Evolutionary conservation across 306 rosid genomes (phyloP).

Genomic region (Medicago ruthenica): DNA sequence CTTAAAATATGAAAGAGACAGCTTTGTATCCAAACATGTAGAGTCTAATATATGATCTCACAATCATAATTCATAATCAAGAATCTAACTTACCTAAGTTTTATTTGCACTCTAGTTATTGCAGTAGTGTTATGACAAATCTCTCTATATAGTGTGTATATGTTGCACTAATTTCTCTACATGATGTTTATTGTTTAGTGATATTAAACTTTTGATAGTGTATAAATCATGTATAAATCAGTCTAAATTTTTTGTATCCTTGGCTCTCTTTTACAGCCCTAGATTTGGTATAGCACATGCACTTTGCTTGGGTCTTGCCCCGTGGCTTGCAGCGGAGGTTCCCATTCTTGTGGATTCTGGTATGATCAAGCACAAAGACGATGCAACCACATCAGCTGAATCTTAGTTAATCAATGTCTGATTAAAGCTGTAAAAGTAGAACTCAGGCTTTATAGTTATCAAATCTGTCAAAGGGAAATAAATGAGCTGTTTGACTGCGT

Average conservation of each 20-base stretch:
- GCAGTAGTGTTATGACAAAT: too few species aligned
- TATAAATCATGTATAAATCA: too few species aligned
- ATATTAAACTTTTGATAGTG: too few species aligned
- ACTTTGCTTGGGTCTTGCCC: slow-evolving; percentile 98
- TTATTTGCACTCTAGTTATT: too few species aligned
- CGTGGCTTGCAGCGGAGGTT: slow-evolving; percentile 98
- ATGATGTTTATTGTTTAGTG: too few species aligned
- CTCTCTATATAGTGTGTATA: too few species aligned
- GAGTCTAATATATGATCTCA: too few species aligned
- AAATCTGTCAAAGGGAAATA: slow-evolving; percentile 46
- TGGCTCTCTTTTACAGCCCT: slow-evolving; percentile 70
- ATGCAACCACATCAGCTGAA: slow-evolving; percentile 76
- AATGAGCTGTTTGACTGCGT: slow-evolving; percentile 44
- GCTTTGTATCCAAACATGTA: too few species aligned
- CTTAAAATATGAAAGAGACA: too few species aligned
- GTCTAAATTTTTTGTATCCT: neutral
- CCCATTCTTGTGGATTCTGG: slow-evolving; percentile 99
- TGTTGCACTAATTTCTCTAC: too few species aligned
- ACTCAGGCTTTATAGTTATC: slow-evolving; percentile 33
- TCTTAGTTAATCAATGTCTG: slow-evolving; percentile 54
- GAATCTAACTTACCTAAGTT: too few species aligned
- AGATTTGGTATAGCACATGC: slow-evolving; percentile 99
- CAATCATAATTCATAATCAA: too few species aligned
- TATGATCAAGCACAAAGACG: slow-evolving; percentile 97
- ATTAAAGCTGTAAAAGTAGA: slow-evolving; percentile 47